A percentile compares a stretch with the other conserved stretches of the same genome.
phyloP scores from a whole-genome alignment of 441 rosid genomes.

The Sinapis alba region DNA sequence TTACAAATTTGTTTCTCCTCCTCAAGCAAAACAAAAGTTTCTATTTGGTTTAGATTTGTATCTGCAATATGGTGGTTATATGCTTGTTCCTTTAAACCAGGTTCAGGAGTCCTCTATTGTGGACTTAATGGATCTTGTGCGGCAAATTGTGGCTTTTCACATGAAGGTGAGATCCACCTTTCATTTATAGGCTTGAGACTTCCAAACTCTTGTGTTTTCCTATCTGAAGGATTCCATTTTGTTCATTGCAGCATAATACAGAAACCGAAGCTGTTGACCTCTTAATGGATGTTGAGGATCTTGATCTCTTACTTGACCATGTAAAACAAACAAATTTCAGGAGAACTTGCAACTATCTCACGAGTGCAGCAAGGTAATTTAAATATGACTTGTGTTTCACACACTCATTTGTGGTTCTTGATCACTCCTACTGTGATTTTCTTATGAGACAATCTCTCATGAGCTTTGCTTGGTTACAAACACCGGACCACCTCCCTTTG shows the following conservation, averaged over 20 bases:
- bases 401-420: not conserved
- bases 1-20: conserved; percentile 21
- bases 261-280: conserved; percentile 99
- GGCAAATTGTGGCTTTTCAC: conserved; percentile 93
- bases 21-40: conserved; percentile 21
- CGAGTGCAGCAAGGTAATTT: conserved; percentile 84
- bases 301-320: conserved; percentile 82
- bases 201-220: conserved; percentile 9
- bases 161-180: conserved; percentile 63
- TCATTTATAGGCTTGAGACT: conserved; percentile 2
- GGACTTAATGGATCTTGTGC: conserved; percentile 85
- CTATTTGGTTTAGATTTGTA: conserved; percentile 14
- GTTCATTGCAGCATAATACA: conserved; percentile 81
- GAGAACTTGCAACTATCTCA: conserved; percentile 91
- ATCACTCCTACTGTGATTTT: not conserved
- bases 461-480: not conserved
- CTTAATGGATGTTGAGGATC: conserved; percentile 99
- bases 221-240: conserved; percentile 15
- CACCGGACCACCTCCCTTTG: not conserved
- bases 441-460: not conserved
- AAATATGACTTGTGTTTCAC: not conserved
- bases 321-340: conserved; percentile 83
- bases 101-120: conserved; percentile 61
- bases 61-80: conserved; percentile 14
- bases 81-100: conserved; percentile 42